Conservation (phyloP, 2,329 filamentous ascomycete genomes). For the Penicillium olsonii region DNA sequence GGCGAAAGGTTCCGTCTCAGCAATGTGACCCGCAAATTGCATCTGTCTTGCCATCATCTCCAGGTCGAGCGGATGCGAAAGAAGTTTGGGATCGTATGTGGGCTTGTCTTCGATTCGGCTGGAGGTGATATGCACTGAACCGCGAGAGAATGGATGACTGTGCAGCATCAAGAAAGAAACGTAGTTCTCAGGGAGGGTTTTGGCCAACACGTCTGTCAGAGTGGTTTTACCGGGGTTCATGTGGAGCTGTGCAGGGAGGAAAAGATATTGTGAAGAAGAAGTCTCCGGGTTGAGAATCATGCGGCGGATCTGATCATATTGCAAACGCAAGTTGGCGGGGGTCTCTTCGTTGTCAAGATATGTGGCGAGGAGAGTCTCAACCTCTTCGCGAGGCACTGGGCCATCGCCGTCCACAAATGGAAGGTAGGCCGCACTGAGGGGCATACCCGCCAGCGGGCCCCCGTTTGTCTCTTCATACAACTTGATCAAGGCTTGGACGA, state of each 20-base stretch:
- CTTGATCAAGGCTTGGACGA: conserved; percentile 20
- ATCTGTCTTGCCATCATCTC: conserved; percentile 41
- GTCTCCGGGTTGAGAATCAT: conserved; percentile 12
- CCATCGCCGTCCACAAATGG: conserved; percentile 26
- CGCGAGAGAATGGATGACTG: conserved; percentile 38
- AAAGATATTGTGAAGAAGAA: conserved; percentile 17
- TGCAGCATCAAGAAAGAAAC: conserved; percentile 21
- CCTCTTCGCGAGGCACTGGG: conserved; percentile 6
- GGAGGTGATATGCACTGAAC: conserved; percentile 34
- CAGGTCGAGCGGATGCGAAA: conserved; percentile 46
- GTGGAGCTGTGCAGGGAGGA: conserved; percentile 15
- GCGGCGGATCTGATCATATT: conserved; percentile 16
- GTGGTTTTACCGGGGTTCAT: conserved; percentile 17
- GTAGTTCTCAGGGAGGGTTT: conserved; percentile 20
- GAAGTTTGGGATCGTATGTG: conserved; percentile 48
- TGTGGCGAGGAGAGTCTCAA: conserved; percentile 8
- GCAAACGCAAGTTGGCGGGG: conserved; percentile 7
- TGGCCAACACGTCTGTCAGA: conserved; percentile 14
- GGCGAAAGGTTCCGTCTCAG: conserved; percentile 20
- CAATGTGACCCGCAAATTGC: conserved; percentile 26
- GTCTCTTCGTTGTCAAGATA: conserved; percentile 2
- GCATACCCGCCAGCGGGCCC: conserved; percentile 28
- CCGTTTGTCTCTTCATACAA: conserved; percentile 22
- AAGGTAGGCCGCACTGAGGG: conserved; percentile 28
- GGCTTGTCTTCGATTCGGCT: conserved; percentile 37